These are phyloP conservation scores for Neospermospora avenae DNA, from an alignment of 2,329 filamentous ascomycete genomes.

Conservation along the genomic window DNA sequence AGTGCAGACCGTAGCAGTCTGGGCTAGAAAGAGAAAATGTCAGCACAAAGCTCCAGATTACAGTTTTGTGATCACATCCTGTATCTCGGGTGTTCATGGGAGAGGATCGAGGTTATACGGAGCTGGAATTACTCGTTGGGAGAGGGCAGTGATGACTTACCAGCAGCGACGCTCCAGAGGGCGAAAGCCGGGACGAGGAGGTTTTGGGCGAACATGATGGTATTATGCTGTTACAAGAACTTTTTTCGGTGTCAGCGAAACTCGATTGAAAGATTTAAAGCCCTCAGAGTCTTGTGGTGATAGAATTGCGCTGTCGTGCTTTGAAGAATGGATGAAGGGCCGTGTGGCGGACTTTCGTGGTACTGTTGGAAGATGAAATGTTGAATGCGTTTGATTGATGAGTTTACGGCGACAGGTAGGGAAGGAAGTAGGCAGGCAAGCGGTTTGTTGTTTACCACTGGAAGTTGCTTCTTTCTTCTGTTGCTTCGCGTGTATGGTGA, in stretches of 20 bases:
- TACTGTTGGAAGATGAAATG: constrained; percentile 1
- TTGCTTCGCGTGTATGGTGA: constrained; percentile 4
- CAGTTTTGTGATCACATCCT: not conserved
- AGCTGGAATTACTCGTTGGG: not conserved
- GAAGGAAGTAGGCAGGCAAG: not conserved
- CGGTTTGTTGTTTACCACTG: not conserved
- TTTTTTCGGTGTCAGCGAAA: constrained; percentile 21
- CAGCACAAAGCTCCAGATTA: not conserved
- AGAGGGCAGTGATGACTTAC: constrained; percentile 23
- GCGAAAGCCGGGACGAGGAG: constrained; percentile 26
- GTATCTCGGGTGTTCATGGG: not conserved
- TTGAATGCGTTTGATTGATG: not conserved
- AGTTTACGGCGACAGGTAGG: not conserved
- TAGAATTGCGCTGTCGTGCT: constrained; percentile 13
- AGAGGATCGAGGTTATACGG: not conserved
- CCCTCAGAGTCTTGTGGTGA: constrained; percentile 16
- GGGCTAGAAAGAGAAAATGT: constrained; percentile 16
- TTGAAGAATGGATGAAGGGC: constrained; percentile 17
- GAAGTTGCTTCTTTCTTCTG: not conserved
- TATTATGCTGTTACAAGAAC: constrained; percentile 28
- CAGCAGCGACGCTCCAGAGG: constrained; percentile 24
- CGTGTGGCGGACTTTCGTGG: constrained; percentile 12
- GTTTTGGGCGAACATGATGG: constrained; percentile 27
- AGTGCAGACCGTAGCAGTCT: constrained; percentile 27
- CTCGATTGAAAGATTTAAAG: constrained; percentile 23